Conservation (phyloP, 148 eudicot species). For the Heliamphora exappendiculata region DNA sequence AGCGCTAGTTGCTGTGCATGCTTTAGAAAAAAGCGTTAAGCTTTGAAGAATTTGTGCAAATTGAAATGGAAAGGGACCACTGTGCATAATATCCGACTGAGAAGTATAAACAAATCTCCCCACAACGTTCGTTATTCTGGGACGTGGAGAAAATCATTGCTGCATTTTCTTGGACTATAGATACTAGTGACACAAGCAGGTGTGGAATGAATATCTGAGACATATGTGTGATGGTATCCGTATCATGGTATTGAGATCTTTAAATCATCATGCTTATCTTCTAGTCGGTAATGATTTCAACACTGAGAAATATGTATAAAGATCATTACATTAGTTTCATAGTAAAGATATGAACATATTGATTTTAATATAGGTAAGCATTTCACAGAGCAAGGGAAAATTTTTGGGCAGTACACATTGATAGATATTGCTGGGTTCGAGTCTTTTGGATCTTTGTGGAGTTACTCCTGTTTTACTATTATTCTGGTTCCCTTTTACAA, state of each 20-base stretch:
- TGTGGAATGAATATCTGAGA: not conserved
- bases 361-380: not conserved
- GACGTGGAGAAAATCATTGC: not conserved
- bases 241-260: not conserved
- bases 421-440: constrained; percentile 1
- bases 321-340: not conserved
- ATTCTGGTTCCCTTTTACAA: not conserved
- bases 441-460: not conserved
- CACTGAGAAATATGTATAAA: not conserved
- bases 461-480: not conserved
- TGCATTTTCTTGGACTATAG: not conserved
- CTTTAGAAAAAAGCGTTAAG: not conserved
- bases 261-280: not conserved
- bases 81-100: not conserved
- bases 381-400: not conserved
- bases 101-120: not conserved
- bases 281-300: not conserved
- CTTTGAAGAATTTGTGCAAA: not conserved
- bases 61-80: not conserved
- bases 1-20: not conserved
- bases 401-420: not conserved
- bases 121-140: not conserved
- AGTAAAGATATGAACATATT: not conserved
- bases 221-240: not conserved
- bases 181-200: not conserved